These are phyloP conservation scores for Hordeum pubiflorum DNA, from an alignment of 202 grass and related monocot species.

Conservation along the genomic window DNA sequence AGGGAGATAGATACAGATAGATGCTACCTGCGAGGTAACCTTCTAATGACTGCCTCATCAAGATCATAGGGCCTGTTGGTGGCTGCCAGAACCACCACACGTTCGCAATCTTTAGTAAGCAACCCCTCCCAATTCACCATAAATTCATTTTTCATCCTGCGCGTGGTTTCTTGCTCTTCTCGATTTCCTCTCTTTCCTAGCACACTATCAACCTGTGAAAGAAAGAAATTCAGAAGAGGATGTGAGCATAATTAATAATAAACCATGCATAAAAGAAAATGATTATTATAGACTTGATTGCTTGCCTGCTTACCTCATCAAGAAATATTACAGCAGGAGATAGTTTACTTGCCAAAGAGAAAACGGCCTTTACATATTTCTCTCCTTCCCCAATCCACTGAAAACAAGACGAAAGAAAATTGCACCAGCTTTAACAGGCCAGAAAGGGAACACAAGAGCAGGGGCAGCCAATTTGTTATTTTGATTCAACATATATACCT, in stretches of 20 bases:
- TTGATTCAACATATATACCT: too few relatives aligned
- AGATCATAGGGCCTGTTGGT: conserved; percentile 80
- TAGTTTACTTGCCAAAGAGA: conserved; percentile 78
- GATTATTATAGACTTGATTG: not conserved
- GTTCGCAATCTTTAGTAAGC: conserved; percentile 61
- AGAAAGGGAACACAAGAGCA: not conserved
- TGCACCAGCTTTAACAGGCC: not conserved
- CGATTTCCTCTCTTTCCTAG: conserved; percentile 47
- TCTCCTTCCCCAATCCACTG: conserved; percentile 64
- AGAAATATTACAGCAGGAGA: conserved; percentile 76
- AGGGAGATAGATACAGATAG: not conserved
- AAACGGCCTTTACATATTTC: conserved; percentile 78
- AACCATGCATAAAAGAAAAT: not conserved
- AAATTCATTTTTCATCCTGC: conserved; percentile 20
- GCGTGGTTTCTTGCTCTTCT: conserved; percentile 26
- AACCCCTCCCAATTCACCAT: conserved; percentile 82
- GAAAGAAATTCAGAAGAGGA: not conserved
- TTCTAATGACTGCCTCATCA: conserved; percentile 75
- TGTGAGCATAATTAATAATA: not conserved
- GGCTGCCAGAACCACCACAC: conserved; percentile 65
- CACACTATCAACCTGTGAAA: not conserved
- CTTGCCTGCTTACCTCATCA: conserved; percentile 48
- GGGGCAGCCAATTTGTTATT: too few relatives aligned
- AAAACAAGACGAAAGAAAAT: not conserved
- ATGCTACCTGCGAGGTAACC: conserved; percentile 71